Conservation (phyloP, 768 basidiomycete species). For the Lentinus tigrinus region DNA sequence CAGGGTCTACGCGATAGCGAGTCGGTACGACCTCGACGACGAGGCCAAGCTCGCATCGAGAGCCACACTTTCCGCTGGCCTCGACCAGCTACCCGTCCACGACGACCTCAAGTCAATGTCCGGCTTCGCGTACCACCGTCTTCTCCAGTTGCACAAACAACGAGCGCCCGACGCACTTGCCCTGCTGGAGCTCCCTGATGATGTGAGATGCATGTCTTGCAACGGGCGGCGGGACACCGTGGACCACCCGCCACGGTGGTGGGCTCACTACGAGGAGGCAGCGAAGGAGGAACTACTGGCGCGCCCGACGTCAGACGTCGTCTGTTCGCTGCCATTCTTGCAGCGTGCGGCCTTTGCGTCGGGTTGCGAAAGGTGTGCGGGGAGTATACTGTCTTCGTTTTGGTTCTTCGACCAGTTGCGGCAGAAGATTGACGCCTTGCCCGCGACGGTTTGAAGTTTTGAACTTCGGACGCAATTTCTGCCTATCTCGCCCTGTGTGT, state of each 20-base stretch:
- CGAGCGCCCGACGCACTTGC: constrained; percentile 50
- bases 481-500: neutral
- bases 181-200: constrained; percentile 44
- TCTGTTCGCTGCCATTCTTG: constrained; percentile 63
- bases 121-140: constrained; percentile 66
- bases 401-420: constrained; percentile 55
- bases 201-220: constrained; percentile 68
- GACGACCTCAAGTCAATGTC: constrained; percentile 66
- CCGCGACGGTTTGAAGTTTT: constrained; percentile 41
- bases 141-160: constrained; percentile 57
- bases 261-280: constrained; percentile 55
- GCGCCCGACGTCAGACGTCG: constrained; percentile 55
- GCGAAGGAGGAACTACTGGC: constrained; percentile 57
- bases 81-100: constrained; percentile 56
- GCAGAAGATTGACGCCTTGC: constrained; percentile 52
- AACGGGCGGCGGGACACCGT: constrained; percentile 49
- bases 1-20: constrained; percentile 71
- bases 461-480: neutral
- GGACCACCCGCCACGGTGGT: constrained; percentile 64
- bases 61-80: constrained; percentile 50
- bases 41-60: constrained; percentile 62
- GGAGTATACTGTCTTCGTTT: constrained; percentile 63
- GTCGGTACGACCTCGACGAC: constrained; percentile 60
- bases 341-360: constrained; percentile 44
- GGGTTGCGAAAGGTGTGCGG: constrained; percentile 63